A percentile compares a stretch with the other conserved stretches of the same genome.
phyloP scores from a whole-genome alignment of 495 filamentous ascomycete genomes.

The Cairneyella variabilis region DNA sequence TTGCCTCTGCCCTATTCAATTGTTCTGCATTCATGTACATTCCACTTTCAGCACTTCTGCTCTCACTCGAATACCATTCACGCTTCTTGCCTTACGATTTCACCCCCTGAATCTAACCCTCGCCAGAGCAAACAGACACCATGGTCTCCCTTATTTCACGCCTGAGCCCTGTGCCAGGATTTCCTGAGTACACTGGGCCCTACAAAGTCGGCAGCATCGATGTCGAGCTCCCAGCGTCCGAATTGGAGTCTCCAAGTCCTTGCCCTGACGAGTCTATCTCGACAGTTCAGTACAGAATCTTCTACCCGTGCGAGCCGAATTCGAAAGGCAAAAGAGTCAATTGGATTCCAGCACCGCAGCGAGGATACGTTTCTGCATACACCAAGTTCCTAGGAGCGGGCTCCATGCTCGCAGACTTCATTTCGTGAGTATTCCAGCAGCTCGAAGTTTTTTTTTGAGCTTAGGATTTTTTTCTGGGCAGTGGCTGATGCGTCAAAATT shows the following conservation, averaged over 20 bases:
- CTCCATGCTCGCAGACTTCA: slow-evolving; percentile 47
- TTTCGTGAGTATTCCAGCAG: slow-evolving; percentile 49
- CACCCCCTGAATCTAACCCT: too few relatives aligned
- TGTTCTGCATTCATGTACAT: too few relatives aligned
- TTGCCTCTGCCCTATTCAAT: too few relatives aligned
- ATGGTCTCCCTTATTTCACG: slow-evolving; percentile 35
- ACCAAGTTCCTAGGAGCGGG: slow-evolving; percentile 61
- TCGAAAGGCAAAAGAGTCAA: slow-evolving; percentile 36
- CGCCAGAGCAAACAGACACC: too few relatives aligned
- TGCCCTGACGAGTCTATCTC: slow-evolving; percentile 48
- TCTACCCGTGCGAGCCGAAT: slow-evolving; percentile 60
- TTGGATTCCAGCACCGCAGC: slow-evolving; percentile 73
- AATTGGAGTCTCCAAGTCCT: slow-evolving; percentile 48
- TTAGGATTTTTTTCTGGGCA: background rate
- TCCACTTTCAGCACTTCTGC: too few relatives aligned
- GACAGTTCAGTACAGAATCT: slow-evolving; percentile 71
- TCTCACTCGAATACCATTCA: too few relatives aligned
- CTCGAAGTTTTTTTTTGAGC: background rate
- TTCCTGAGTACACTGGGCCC: slow-evolving; percentile 66
- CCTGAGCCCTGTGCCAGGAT: slow-evolving; percentile 54
- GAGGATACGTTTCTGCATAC: slow-evolving; percentile 63
- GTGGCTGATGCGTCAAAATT: background rate
- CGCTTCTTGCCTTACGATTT: too few relatives aligned
- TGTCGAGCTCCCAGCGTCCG: slow-evolving; percentile 63
- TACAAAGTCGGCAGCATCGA: slow-evolving; percentile 72